Conservation (phyloP, 2,329 filamentous ascomycete species). For the Monilinia fructicola region DNA sequence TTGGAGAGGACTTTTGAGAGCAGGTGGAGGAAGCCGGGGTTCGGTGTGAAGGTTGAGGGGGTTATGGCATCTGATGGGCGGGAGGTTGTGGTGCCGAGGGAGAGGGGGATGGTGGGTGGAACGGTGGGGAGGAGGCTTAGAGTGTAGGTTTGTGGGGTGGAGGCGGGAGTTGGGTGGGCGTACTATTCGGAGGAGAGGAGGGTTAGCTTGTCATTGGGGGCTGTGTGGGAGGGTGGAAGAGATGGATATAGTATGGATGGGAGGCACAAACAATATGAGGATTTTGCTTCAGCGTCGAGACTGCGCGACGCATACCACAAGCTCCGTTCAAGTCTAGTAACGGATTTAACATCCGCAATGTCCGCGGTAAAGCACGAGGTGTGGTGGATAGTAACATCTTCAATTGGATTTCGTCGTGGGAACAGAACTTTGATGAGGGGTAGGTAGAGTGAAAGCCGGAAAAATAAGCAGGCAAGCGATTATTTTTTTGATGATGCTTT, state of each 20-base stretch:
- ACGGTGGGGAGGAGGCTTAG: conserved; percentile 59
- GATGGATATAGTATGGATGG: not conserved
- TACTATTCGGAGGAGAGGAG: conserved; percentile 47
- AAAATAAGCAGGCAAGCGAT: not conserved
- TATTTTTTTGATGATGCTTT: not conserved
- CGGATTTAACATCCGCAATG: not conserved
- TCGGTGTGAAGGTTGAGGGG: conserved; percentile 58
- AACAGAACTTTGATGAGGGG: not conserved
- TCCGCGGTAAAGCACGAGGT: not conserved
- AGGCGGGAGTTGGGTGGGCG: conserved; percentile 52
- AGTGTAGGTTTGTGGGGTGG: conserved; percentile 48
- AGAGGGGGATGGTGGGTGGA: conserved; percentile 54
- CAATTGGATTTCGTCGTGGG: not conserved
- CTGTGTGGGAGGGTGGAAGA: not conserved
- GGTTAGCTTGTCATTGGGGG: conserved; percentile 5
- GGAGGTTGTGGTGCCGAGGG: conserved; percentile 58
- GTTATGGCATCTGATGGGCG: conserved; percentile 54
- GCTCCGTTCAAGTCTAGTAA: not conserved
- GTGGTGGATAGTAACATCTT: conserved; percentile 13
- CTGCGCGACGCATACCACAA: not conserved
- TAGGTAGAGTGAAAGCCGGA: not conserved
- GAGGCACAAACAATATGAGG: conserved; percentile 36
- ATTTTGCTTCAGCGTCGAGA: conserved; percentile 38
- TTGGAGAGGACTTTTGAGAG: conserved; percentile 57
- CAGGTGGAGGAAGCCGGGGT: conserved; percentile 58